These are phyloP conservation scores for Porphyrellus sp. DNA, from an alignment of 1,284 basidiomycete species.

Conservation along the genomic window DNA sequence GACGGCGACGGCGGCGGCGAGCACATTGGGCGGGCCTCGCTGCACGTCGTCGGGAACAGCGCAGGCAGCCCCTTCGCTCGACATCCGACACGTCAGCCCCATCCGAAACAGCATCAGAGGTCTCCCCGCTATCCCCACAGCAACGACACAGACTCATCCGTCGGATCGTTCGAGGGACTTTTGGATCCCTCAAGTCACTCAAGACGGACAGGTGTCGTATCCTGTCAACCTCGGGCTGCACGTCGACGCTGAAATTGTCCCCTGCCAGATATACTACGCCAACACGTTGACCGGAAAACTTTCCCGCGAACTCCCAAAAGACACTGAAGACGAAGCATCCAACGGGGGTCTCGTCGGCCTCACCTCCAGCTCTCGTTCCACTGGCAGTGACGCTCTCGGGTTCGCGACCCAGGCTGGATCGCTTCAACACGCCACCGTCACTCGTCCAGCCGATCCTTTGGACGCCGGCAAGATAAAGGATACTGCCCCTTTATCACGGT, in stretches of 20 bases:
- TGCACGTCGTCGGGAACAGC: constrained; percentile 8
- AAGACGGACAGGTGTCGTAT: constrained; percentile 29
- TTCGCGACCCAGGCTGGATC: constrained; percentile 6
- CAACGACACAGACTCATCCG: neutral
- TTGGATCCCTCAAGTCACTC: constrained; percentile 34
- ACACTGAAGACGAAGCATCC: constrained; percentile 24
- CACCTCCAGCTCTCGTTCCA: constrained; percentile 12
- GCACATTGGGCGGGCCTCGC: neutral
- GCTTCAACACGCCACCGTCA: neutral
- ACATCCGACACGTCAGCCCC: constrained; percentile 2
- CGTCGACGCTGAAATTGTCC: neutral
- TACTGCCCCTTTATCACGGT: neutral
- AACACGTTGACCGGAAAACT: constrained; percentile 32
- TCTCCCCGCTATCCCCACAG: constrained; percentile 28
- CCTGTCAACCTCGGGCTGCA: neutral
- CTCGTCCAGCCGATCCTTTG: neutral
- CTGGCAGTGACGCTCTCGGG: constrained; percentile 10
- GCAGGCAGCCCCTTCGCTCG: constrained; percentile 20
- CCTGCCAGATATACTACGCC: constrained; percentile 30
- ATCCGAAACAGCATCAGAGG: constrained; percentile 27
- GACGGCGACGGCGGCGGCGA: neutral
- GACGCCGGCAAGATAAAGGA: neutral
- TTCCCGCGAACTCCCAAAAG: constrained; percentile 31
- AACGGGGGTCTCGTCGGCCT: constrained; percentile 17
- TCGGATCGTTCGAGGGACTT: constrained; percentile 23